phyloP scores from a whole-genome alignment of 192 early-diverging fungal genomes.

The Coemansia nantahalensis region DNA sequence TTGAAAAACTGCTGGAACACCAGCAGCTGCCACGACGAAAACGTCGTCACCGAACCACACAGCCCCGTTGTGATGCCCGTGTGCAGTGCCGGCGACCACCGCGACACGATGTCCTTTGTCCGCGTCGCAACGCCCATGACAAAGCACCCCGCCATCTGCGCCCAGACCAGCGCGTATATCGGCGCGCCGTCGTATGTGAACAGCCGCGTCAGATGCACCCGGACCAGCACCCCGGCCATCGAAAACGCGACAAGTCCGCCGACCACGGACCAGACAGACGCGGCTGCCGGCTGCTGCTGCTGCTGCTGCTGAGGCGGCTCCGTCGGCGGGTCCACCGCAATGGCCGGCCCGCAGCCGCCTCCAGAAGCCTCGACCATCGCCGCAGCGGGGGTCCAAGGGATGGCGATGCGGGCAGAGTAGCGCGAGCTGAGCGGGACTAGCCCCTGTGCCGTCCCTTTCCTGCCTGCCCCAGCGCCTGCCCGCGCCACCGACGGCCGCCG shows the following conservation, averaged over 20 bases:
- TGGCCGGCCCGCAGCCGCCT: too few species aligned
- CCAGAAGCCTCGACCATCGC: too few species aligned
- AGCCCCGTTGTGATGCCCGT: conserved; percentile 64
- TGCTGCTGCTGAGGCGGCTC: too few species aligned
- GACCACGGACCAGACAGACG: conserved; percentile 16
- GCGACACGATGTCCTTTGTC: conserved; percentile 31
- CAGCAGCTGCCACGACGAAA: conserved; percentile 72
- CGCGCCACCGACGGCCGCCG: too few species aligned
- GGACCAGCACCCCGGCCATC: conserved; percentile 63
- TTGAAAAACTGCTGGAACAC: conserved; percentile 55
- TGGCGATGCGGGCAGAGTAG: too few species aligned
- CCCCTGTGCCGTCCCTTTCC: too few species aligned
- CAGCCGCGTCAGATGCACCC: conserved; percentile 56
- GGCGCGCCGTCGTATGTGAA: conserved; percentile 59
- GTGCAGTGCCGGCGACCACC: conserved; percentile 52
- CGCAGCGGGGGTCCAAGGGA: too few species aligned
- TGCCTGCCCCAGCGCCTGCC: too few species aligned
- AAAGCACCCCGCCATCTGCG: conserved; percentile 70
- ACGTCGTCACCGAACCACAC: conserved; percentile 81
- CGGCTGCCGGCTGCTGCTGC: too few species aligned
- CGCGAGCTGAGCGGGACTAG: too few species aligned
- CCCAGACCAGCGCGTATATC: conserved; percentile 61
- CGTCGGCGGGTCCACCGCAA: too few species aligned
- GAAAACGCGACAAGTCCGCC: conserved; percentile 51
- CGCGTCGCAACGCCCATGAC: conserved; percentile 26